phyloP scores from a whole-genome alignment of 2,329 filamentous ascomycete species.

The Chaetomiaceae sp. region DNA sequence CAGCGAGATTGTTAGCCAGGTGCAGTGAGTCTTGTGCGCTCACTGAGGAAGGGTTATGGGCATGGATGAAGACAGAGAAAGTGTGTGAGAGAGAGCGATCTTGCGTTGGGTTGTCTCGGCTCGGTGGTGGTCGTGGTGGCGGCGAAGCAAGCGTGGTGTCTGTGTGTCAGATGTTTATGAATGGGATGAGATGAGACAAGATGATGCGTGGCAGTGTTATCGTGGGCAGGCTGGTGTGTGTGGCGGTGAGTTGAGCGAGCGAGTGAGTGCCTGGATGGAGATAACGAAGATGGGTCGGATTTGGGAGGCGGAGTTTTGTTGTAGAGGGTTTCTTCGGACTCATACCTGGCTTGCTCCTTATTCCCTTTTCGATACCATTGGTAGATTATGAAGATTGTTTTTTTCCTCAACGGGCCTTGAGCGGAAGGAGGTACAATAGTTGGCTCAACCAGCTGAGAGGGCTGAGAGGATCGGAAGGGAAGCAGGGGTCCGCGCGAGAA shows the following conservation, averaged over 20 bases:
- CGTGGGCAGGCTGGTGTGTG: background rate
- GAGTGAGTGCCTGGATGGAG: background rate
- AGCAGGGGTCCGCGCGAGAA: too few relatives aligned
- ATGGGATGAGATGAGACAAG: conserved; percentile 5
- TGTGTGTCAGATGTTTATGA: background rate
- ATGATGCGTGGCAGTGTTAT: background rate
- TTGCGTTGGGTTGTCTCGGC: background rate
- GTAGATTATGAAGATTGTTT: conserved; percentile 20
- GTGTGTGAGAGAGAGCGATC: background rate
- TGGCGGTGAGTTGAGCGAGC: background rate
- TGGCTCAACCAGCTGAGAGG: too few relatives aligned
- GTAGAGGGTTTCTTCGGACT: conserved; percentile 10
- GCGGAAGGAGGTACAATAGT: too few relatives aligned
- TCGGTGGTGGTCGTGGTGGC: background rate
- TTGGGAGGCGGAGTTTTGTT: conserved; percentile 2
- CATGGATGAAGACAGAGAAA: background rate
- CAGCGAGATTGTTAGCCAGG: conserved; percentile 89
- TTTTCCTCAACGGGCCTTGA: background rate
- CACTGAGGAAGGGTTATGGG: background rate
- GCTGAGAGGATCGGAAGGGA: too few relatives aligned
- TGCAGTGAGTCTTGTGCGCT: conserved; percentile 44
- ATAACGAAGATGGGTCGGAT: conserved; percentile 1
- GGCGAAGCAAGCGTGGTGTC: conserved; percentile 4
- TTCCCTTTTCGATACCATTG: conserved; percentile 24
- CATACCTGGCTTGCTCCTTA: conserved; percentile 1